Conservation (phyloP, 2,329 filamentous ascomycete species). For the Colletotrichum orbiculare region DNA sequence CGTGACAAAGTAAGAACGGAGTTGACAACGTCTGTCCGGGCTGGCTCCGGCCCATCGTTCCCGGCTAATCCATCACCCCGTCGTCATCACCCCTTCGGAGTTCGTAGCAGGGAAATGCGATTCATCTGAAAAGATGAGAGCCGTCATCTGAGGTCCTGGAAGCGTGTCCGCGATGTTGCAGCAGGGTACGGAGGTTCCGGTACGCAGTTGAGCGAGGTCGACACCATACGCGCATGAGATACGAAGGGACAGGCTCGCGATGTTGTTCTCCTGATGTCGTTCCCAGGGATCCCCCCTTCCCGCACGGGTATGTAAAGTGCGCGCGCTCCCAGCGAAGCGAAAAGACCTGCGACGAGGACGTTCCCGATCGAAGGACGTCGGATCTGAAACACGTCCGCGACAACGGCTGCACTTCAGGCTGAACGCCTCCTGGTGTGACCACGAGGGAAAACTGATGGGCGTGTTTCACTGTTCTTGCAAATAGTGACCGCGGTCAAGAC, state of each 20-base stretch:
- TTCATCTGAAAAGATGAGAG: slow-evolving; percentile 19
- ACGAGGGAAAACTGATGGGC: slow-evolving; percentile 12
- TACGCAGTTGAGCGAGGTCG: not conserved
- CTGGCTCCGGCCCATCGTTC: not conserved
- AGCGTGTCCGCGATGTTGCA: slow-evolving; percentile 6
- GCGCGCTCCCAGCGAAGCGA: slow-evolving; percentile 24
- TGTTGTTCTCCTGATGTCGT: not conserved
- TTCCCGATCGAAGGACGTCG: slow-evolving; percentile 18
- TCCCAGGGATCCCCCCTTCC: not conserved
- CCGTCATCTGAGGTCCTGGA: slow-evolving; percentile 31
- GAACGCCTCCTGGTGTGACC: slow-evolving; percentile 6
- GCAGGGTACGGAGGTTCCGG: not conserved
- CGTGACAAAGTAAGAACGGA: slow-evolving; percentile 13
- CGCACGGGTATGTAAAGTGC: not conserved
- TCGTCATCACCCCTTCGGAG: not conserved
- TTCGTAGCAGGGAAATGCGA: slow-evolving; percentile 8
- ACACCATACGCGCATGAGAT: slow-evolving; percentile 17
- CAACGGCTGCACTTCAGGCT: slow-evolving; percentile 31
- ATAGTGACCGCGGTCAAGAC: not conserved
- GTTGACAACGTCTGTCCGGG: not conserved
- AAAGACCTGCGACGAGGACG: slow-evolving; percentile 20
- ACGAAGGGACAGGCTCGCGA: not conserved
- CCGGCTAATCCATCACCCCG: slow-evolving; percentile 15
- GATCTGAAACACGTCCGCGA: slow-evolving; percentile 36
- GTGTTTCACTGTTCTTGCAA: slow-evolving; percentile 24